Base-by-base conservation (phyloP, 441 rosid genomes). In the Populus hybrid region DNA sequence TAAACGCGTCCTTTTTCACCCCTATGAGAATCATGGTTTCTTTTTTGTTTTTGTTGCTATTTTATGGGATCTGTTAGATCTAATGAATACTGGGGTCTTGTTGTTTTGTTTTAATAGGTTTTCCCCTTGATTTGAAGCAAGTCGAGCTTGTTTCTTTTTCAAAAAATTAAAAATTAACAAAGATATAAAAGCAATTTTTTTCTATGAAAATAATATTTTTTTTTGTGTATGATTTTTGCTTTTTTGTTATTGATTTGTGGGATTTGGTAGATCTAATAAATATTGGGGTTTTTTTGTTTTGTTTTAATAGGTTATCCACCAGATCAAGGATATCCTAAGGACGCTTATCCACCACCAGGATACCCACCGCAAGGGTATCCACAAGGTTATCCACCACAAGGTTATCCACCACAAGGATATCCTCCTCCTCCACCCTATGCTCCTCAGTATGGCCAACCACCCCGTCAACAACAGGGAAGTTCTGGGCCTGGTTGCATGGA, bases 331-430 rank as follows among this genome's bases (percentile, higher is more conserved):
- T 40, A 40, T 40, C 50, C 50, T 67, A 23, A 30, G 28, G 38
- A 73, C 92, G 98, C 94, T 89, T 93, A 93, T 86, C 97, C 97
- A 2, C 89, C 93, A 8, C 96, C 90, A 74, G 97, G 94, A 75
- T 90, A 93, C 85, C 98, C 98, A 24, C 97, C 92, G 1, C 89
- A 87, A 4, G 96, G 96, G 18, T 93, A 92, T 81, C 94, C 90
- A 23, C 93, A 87, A 23, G 92, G 89, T 9, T 90, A 90, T 16
- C 88, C 86, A 0, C 88, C 86, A 0, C 91, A 81, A 10, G 93
- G 89, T 0, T 90, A 90, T 26, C 92, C 96, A 7, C 84, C 81
- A 2, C 81, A 74, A n/a, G 88, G 86, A 6, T 86, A 86, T 10
- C 87, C 90, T 20, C 87, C 87, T 23, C 83, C 87, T 42, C 67